Evolutionary conservation across 2,329 filamentous ascomycete genomes (phyloP).

Genomic region (Colletotrichum sansevieriae): DNA sequence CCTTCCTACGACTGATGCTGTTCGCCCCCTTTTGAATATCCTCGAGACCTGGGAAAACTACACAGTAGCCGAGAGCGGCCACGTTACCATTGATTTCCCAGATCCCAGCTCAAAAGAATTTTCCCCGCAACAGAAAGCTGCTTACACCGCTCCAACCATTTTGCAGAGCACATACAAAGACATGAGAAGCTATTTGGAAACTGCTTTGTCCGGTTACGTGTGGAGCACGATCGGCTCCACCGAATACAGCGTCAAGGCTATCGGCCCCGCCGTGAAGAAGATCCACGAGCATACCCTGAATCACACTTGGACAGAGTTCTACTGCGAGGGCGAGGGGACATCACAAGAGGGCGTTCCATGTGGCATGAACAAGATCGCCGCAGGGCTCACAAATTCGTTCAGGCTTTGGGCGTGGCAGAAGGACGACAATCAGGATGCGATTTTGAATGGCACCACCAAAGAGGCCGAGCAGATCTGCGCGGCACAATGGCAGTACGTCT

Average conservation of each 20-base stretch:
- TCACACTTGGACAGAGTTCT: neutral
- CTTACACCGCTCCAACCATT: neutral
- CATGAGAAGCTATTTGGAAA: neutral
- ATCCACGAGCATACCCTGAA: constrained; percentile 13
- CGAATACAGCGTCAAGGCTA: neutral
- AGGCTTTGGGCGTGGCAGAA: constrained; percentile 15
- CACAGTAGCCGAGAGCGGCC: neutral
- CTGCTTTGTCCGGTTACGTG: neutral
- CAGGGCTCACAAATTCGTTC: constrained; percentile 29
- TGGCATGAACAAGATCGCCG: constrained; percentile 18
- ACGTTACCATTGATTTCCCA: neutral
- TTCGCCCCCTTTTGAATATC: neutral
- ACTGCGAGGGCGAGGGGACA: neutral
- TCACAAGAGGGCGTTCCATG: constrained; percentile 14
- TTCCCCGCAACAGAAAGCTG: neutral
- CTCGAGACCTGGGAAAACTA: neutral
- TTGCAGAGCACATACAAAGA: neutral
- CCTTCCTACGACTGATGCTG: neutral
- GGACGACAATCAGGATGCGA: neutral
- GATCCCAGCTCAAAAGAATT: neutral
- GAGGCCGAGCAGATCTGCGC: constrained; percentile 7
- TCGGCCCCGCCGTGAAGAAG: neutral
- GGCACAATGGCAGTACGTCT: constrained; percentile 25
- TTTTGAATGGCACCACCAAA: constrained; percentile 5
- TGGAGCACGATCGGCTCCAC: neutral